phyloP scores from a whole-genome alignment of 495 filamentous ascomycete genomes.

The Aspergillus funiculosus region DNA sequence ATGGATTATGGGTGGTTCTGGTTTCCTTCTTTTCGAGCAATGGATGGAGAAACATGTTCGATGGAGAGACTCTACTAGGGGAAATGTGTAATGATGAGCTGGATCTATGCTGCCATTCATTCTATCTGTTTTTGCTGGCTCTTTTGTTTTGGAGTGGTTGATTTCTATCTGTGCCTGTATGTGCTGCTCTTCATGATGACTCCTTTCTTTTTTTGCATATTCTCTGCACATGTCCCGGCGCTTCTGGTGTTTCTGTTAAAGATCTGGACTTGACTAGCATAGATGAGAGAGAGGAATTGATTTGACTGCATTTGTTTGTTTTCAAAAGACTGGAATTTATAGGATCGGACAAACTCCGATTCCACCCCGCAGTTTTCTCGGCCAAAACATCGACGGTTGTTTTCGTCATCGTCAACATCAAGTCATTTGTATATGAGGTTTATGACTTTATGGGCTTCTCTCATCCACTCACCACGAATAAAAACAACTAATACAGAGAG shows the following conservation, averaged over 20 bases:
- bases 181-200: slow-evolving; percentile 10
- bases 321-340: background rate
- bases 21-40: slow-evolving; percentile 12
- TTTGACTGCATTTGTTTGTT: slow-evolving; percentile 7
- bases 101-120: slow-evolving; percentile 15
- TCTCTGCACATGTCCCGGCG: slow-evolving; percentile 24
- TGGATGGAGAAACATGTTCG: slow-evolving; percentile 5
- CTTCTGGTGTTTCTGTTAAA: slow-evolving; percentile 19
- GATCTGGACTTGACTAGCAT: slow-evolving; percentile 12
- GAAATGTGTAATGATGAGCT: slow-evolving; percentile 23
- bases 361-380: slow-evolving; percentile 6
- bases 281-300: slow-evolving; percentile 9
- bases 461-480: background rate
- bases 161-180: slow-evolving; percentile 3
- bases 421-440: too few relatives aligned
- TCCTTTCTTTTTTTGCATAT: slow-evolving; percentile 13
- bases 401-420: too few relatives aligned
- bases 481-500: background rate
- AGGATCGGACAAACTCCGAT: slow-evolving; percentile 11
- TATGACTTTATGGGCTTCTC: too few relatives aligned
- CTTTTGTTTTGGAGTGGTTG: slow-evolving; percentile 11
- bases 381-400: too few relatives aligned
- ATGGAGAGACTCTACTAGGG: slow-evolving; percentile 13
- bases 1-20: background rate
- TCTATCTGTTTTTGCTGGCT: slow-evolving; percentile 13